These are phyloP conservation scores for Apiospora phragmitis DNA, from an alignment of 2,329 filamentous ascomycete genomes.

Conservation along the genomic window DNA sequence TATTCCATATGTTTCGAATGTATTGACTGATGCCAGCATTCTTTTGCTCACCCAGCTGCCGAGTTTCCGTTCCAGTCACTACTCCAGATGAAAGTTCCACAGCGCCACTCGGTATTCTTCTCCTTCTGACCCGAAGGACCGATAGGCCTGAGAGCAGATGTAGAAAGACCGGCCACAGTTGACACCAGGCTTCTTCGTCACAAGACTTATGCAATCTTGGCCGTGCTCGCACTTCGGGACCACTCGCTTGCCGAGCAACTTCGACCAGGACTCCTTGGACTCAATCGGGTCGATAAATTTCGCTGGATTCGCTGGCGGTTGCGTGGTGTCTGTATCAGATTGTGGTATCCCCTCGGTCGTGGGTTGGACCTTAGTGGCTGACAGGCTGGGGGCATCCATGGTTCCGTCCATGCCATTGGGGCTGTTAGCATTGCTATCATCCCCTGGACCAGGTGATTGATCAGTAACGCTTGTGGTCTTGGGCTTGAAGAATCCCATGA, in stretches of 20 bases:
- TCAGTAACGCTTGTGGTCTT: slow-evolving; percentile 37
- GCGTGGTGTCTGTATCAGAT: background rate
- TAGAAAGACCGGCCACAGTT: slow-evolving; percentile 74
- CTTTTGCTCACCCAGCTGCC: background rate
- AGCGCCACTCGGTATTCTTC: slow-evolving; percentile 82
- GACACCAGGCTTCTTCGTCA: slow-evolving; percentile 85
- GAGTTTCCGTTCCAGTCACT: slow-evolving; percentile 52
- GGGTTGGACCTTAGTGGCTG: background rate
- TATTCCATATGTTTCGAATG: background rate
- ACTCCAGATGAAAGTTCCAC: slow-evolving; percentile 77
- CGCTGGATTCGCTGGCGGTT: slow-evolving; percentile 24
- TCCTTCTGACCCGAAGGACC: slow-evolving; percentile 86
- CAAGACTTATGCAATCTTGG: slow-evolving; percentile 80
- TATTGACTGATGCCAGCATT: background rate
- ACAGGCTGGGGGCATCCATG: background rate
- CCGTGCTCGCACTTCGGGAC: slow-evolving; percentile 83
- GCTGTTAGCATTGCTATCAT: background rate
- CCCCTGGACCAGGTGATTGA: background rate
- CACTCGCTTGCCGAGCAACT: slow-evolving; percentile 73
- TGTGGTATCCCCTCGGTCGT: background rate
- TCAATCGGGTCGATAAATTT: slow-evolving; percentile 67
- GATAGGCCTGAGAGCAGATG: slow-evolving; percentile 68
- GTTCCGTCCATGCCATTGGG: background rate
- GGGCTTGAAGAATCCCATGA: slow-evolving; percentile 80
- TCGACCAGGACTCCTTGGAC: slow-evolving; percentile 82